A percentile compares a stretch with the other conserved stretches of the same genome.
phyloP scores from a whole-genome alignment of 2,329 filamentous ascomycete species.

The Aureobasidium zeae region DNA sequence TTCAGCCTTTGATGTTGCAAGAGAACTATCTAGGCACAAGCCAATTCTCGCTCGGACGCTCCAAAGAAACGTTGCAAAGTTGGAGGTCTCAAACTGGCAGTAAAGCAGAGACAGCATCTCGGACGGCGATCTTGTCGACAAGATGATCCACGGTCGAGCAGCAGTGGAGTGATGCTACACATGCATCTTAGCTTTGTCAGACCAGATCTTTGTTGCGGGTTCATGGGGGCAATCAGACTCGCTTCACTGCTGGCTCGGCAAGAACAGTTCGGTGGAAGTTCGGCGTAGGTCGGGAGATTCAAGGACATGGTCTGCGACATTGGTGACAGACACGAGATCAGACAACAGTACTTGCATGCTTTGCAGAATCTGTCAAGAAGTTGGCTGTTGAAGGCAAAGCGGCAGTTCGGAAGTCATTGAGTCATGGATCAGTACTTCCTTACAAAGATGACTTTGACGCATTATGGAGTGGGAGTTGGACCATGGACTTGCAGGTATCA shows the following conservation, averaged over 20 bases:
- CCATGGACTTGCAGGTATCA: slow-evolving; percentile 67
- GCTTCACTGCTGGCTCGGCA: slow-evolving; percentile 91
- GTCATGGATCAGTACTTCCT: slow-evolving; percentile 96
- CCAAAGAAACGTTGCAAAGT: slow-evolving; percentile 51
- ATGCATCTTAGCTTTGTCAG: slow-evolving; percentile 88
- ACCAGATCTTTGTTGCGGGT: slow-evolving; percentile 73
- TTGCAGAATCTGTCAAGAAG: slow-evolving; percentile 66
- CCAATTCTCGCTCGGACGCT: slow-evolving; percentile 55
- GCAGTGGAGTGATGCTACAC: slow-evolving; percentile 98
- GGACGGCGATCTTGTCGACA: slow-evolving; percentile 88
- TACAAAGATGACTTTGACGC: slow-evolving; percentile 92
- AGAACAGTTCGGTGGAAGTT: slow-evolving; percentile 81
- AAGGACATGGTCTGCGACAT: slow-evolving; percentile 88
- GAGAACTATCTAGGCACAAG: slow-evolving; percentile 87
- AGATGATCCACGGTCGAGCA: slow-evolving; percentile 98
- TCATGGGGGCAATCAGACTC: slow-evolving; percentile 54
- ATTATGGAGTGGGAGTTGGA: slow-evolving; percentile 86
- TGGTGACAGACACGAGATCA: slow-evolving; percentile 89
- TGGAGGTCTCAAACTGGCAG: slow-evolving; percentile 82
- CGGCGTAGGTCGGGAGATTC: slow-evolving; percentile 75
- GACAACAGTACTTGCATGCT: slow-evolving; percentile 85
- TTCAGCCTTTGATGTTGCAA: slow-evolving; percentile 95
- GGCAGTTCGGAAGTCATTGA: slow-evolving; percentile 73
- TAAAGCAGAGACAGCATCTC: slow-evolving; percentile 87
- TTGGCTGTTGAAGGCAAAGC: slow-evolving; percentile 75